Evolutionary conservation across 2,329 filamentous ascomycete genomes (phyloP), one percentile per base, ranked within the genome.

Genomic region (Aureobasidium uvarum): DNA sequence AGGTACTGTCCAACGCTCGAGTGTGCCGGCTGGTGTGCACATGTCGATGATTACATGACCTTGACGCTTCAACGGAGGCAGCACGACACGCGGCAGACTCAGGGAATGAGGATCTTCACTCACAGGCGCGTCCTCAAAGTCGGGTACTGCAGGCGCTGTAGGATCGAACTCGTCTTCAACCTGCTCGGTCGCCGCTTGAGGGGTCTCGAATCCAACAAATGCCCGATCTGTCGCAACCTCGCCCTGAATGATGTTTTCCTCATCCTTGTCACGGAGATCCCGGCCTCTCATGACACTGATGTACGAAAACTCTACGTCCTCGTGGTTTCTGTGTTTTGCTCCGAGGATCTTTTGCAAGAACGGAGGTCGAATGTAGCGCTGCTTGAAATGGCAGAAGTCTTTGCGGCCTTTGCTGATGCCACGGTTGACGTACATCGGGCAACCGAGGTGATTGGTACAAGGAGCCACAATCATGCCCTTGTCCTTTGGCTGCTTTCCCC

Each of bases 1-100:
- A 1, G 94, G 91, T 0, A 99, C 89, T 0, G 89, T 95, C 95
- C 95, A 99, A 64, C 95, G 90, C 80, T 99, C 94, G 39, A 97
- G 87, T 48, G 85, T 87, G 38, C 91, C 95, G 0, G 86, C 83
- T 0, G 94, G 89, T 0, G 95, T 98, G 81, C 95, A 99, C 2
- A 98, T 75, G 74, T 99, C 95, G 33, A 99, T 80, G 18, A 89
- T 91, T 50, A 98, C 88, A 75, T 99, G 95, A 0, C 92, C 91
- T 45, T 86, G 87, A 28, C 92, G 86, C 80, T 99, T 99, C 67
- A 99, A 81, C 0, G 95, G 92, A 0, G 89, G 86, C 33, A 93
- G 81, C 51, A 99, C 82, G 33, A 88, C 80, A 18, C 95, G 88
- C 0, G 95, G 95, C 0, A 98, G 86, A 0, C 87, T 84, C 13